Evolutionary conservation across 257 asterid genomes (phyloP), one percentile per base, ranked within the genome.

Genomic region (Petunia secreta): DNA sequence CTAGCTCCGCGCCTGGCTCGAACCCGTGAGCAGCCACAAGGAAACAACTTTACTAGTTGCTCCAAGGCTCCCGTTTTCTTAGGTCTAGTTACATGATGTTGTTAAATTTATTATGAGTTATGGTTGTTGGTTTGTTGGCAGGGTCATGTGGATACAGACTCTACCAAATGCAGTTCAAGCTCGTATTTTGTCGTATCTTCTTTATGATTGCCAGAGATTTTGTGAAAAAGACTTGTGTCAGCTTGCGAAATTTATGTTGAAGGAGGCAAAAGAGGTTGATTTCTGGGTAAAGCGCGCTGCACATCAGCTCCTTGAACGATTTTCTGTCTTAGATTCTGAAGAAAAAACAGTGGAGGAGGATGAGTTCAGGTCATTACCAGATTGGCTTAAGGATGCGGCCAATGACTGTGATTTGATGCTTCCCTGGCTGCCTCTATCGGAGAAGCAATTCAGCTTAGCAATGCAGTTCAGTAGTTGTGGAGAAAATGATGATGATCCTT

Each of bases 261-360:
- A 74, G 36, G 91, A 88, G 76, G 83, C 85, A 0, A 66, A 75
- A 38, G 37, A 79, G 69, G 78, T 90, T 46, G 95, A 89, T 86
- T 94, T 91, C 86, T 92, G 93, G 97, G 97, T 90, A 82, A 88
- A 87, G 88, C 93, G 77, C 83, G 85, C 86, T 88, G 97, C 97
- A 60, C 89, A 86, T 8, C 90, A 86, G 80, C 87, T 92, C 75
- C 89, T 82, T 75, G 90, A 86, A 54, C 86, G 92, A 94, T 81
- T 90, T 46, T 87, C 95, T 53, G 78, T 81, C 80, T 85, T 93
- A 87, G 92, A 92, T 59, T 90, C 92, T 34, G 95, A 86, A 76
- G 91, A 89, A 76, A 92, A 82, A 55, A 84, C 52, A 63, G 80
- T 46, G 63, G 96, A 88, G 63, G 96, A 88, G 75, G 88, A 87